phyloP scores from a whole-genome alignment of 495 filamentous ascomycete genomes.

The Penicillium cataractarum region DNA sequence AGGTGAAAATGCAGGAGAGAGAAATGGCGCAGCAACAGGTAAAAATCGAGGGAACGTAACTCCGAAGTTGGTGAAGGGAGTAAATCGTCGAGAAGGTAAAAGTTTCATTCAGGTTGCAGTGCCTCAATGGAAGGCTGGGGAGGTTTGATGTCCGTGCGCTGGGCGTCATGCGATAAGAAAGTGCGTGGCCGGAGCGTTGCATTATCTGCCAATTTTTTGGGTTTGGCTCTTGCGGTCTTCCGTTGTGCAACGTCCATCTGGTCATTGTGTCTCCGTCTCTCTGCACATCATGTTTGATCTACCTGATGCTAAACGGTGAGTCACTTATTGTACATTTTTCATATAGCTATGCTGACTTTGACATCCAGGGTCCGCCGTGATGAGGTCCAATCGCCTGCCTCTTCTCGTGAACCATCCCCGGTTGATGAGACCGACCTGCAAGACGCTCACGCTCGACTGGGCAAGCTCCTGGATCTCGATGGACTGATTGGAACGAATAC shows the following conservation, averaged over 20 bases:
- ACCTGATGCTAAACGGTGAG: constrained; percentile 48
- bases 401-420: constrained; percentile 39
- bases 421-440: constrained; percentile 35
- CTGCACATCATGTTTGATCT: constrained; percentile 44
- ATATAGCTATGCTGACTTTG: constrained; percentile 10
- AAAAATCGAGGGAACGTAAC: constrained; percentile 10
- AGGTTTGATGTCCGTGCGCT: constrained; percentile 31
- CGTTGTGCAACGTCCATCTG: background rate
- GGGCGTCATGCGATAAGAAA: constrained; percentile 31
- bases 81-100: constrained; percentile 1
- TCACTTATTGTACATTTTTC: background rate
- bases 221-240: background rate
- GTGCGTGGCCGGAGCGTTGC: constrained; percentile 35
- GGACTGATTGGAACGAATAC: constrained; percentile 18
- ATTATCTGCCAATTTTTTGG: constrained; percentile 1
- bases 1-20: constrained; percentile 13
- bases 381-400: constrained; percentile 41
- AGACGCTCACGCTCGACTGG: constrained; percentile 44
- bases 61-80: constrained; percentile 3
- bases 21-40: constrained; percentile 16
- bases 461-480: constrained; percentile 45
- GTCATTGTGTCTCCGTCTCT: background rate
- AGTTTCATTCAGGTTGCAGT: background rate
- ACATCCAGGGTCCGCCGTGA: constrained; percentile 46
- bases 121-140: constrained; percentile 15